Evolutionary conservation across 2,329 filamentous ascomycete species (phyloP).

Genomic region (Corynespora cassiicola): DNA sequence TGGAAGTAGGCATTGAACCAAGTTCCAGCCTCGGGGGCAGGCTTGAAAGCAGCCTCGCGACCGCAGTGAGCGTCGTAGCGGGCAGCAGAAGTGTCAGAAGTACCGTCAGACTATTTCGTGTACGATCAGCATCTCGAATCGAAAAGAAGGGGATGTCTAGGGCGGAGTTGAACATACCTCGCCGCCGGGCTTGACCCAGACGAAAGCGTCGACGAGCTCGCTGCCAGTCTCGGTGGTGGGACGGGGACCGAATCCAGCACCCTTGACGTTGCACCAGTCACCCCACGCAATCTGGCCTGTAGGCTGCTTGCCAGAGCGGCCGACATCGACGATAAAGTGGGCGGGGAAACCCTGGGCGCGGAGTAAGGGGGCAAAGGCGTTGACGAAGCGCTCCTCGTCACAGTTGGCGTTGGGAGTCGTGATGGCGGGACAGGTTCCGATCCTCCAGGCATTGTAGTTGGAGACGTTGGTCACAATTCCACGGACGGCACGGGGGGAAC

Average conservation of each 20-base stretch:
- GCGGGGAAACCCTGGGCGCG: slow-evolving; percentile 56
- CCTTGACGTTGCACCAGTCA: slow-evolving; percentile 72
- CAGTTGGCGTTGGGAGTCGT: slow-evolving; percentile 56
- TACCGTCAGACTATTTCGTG: slow-evolving; percentile 58
- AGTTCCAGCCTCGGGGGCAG: slow-evolving; percentile 72
- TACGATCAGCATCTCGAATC: too few relatives aligned
- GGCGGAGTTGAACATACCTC: too few relatives aligned
- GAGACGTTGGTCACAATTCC: slow-evolving; percentile 64
- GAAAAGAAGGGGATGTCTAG: too few relatives aligned
- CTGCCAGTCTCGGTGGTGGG: slow-evolving; percentile 68
- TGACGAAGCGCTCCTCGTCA: slow-evolving; percentile 61
- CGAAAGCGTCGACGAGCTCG: slow-evolving; percentile 67
- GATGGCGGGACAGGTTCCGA: slow-evolving; percentile 53
- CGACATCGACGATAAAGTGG: slow-evolving; percentile 61
- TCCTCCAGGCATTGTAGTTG: slow-evolving; percentile 64
- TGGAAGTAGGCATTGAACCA: slow-evolving; percentile 65
- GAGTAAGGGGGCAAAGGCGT: slow-evolving; percentile 59
- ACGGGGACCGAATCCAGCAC: slow-evolving; percentile 69
- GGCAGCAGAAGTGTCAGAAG: slow-evolving; percentile 47
- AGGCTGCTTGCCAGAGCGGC: slow-evolving; percentile 68
- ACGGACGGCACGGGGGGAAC: slow-evolving; percentile 55
- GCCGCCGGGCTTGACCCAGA: slow-evolving; percentile 74
- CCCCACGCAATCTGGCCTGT: slow-evolving; percentile 64
- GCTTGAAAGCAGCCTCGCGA: slow-evolving; percentile 60
- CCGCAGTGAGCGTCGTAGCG: slow-evolving; percentile 65